Evolutionary conservation across 169 alveolate genomes (phyloP).

Genomic region (Plasmodium adleri): DNA sequence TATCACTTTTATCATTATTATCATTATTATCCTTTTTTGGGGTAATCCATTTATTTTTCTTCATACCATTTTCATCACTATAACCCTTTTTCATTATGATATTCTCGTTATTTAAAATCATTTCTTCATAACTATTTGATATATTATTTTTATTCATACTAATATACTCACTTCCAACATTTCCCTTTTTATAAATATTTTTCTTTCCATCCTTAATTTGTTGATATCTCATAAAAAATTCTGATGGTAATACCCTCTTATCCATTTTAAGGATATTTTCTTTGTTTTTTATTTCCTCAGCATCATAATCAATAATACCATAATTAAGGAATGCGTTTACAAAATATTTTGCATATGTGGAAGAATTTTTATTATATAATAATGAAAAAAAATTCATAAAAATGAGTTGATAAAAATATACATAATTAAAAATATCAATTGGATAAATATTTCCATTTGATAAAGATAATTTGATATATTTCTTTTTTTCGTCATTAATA

Average conservation of each 20-base stretch:
- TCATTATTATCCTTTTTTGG: background rate
- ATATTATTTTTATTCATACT: background rate
- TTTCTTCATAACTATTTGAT: background rate
- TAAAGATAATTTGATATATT: background rate
- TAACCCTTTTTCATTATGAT: background rate
- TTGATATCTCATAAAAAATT: too few species aligned
- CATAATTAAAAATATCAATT: conserved; percentile 32
- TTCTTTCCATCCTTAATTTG: background rate
- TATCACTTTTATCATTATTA: background rate
- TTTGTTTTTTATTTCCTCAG: conserved; percentile 16
- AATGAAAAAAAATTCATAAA: conserved; percentile 67
- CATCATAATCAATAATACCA: conserved; percentile 51
- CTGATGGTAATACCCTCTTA: background rate
- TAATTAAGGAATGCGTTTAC: conserved; percentile 39
- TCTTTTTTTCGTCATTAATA: conserved; percentile 43
- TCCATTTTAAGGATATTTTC: background rate
- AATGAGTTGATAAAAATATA: conserved; percentile 46
- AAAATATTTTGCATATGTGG: conserved; percentile 57
- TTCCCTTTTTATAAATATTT: background rate
- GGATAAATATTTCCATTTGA: background rate
- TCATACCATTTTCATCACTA: background rate
- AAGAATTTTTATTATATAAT: conserved; percentile 70
- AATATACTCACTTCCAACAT: background rate
- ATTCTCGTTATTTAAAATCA: background rate
- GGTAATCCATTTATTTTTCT: background rate